Conservation (phyloP, 257 asterid species). For the Rhazya stricta region DNA sequence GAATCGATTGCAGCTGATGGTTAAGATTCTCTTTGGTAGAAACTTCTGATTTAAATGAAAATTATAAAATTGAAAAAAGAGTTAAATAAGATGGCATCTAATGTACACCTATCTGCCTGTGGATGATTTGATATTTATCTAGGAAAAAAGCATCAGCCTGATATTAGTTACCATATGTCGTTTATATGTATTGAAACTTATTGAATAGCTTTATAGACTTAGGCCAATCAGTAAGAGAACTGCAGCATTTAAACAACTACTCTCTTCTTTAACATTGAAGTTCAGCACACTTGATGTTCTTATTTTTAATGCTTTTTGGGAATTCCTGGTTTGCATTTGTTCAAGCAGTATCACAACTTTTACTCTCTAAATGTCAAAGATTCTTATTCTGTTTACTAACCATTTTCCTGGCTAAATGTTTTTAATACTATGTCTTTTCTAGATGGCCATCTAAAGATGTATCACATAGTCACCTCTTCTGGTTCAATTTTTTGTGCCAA, state of each 20-base stretch:
- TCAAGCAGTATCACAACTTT: background rate
- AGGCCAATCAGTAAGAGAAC: background rate
- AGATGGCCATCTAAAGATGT: no score
- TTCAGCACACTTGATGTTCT: background rate
- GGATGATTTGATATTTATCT: background rate
- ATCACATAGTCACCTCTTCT: background rate
- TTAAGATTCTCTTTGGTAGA: background rate
- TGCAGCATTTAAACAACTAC: background rate
- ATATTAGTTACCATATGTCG: background rate
- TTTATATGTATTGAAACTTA: background rate
- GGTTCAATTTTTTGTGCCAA: conserved; percentile 9
- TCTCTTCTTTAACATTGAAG: background rate
- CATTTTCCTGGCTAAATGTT: background rate
- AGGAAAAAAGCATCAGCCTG: background rate
- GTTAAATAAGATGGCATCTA: background rate
- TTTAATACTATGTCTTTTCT: background rate
- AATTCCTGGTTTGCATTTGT: background rate
- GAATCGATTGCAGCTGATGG: background rate
- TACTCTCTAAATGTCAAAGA: background rate
- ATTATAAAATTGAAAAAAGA: background rate
- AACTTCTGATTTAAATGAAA: background rate
- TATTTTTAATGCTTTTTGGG: background rate
- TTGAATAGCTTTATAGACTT: background rate
- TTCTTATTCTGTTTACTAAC: background rate
- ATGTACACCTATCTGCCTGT: background rate